Percentiles rank a stretch among this genome's conserved stretches.
These are phyloP conservation scores for Populus trichocarpa DNA, from an alignment of 441 rosid genomes.

Conservation along the genomic window DNA sequence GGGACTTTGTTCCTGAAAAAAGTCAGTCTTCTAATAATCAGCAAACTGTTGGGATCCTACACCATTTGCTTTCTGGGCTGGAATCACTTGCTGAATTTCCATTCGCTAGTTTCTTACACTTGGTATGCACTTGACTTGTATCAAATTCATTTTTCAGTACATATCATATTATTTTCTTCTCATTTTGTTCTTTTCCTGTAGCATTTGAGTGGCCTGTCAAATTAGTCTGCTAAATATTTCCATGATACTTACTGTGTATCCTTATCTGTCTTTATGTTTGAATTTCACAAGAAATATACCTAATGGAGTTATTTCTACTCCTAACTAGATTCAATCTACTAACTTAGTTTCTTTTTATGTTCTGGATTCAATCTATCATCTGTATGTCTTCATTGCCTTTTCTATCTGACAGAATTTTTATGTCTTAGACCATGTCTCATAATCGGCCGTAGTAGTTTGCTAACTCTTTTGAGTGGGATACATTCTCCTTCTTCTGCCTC, in stretches of 20 bases:
- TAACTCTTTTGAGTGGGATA: not conserved
- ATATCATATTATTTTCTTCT: slow-evolving; percentile 8
- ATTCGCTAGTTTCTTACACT: slow-evolving; percentile 73
- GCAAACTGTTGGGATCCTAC: slow-evolving; percentile 32
- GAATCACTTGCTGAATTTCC: slow-evolving; percentile 96
- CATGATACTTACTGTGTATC: not conserved
- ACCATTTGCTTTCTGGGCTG: slow-evolving; percentile 57
- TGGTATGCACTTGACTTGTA: slow-evolving; percentile 30
- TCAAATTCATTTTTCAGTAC: too few species aligned
- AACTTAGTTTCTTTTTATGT: too few species aligned
- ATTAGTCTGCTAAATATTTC: not conserved
- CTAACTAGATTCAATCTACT: not conserved
- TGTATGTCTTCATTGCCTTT: not conserved
- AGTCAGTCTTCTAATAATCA: slow-evolving; percentile 35
- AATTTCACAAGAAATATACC: not conserved
- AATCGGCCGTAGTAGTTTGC: not conserved
- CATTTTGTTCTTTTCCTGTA: not conserved
- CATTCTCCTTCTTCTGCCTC: not conserved
- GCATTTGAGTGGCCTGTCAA: not conserved
- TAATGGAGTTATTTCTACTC: not conserved
- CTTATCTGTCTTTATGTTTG: not conserved
- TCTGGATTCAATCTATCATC: not conserved
- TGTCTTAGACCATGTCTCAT: not conserved
- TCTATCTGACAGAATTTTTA: not conserved
- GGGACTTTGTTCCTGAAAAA: slow-evolving; percentile 38